Evolutionary conservation across 1,284 basidiomycete species (phyloP), one percentile per base, ranked within the genome.

Genomic region (Acaromyces ingoldii): DNA sequence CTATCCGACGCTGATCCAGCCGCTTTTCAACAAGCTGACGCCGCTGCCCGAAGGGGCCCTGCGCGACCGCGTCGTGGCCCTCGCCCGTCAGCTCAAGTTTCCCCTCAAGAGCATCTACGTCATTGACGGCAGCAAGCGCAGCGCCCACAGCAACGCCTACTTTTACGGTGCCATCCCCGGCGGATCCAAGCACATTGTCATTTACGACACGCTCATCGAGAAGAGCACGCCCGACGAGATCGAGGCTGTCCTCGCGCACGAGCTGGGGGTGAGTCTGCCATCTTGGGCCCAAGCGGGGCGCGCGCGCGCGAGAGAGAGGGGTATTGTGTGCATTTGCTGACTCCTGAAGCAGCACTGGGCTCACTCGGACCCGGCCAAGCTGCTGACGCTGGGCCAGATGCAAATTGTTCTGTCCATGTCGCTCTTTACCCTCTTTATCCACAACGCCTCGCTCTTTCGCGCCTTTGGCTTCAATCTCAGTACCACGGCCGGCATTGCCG

Each of bases 161-260:
- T 78, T 77, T 33, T 67, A 63, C 38, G 74, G 72, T 29, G 60
- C 73, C 19, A 55, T 74, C 6, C 72, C 72, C 0, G 66, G 70
- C 41, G 68, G 65, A 42, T 65, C 65, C 58, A 73, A 74, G 60
- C 68, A 73, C 60, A 74, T 98, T 66, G 92, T 97, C 73, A 87
- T 98, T 66, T 98, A 90, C 74, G 93, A 97, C 74, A 97, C 93
- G 0, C 82, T 98, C 57, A 89, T 97, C 74, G 86, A 92, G 68
- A 85, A 96, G 73, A 87, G 84, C 73, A 84, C 85, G 53, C 82
- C 91, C 0, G 87, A 88, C 44, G 72, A 74, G 48, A 71, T 74
- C 52, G 72, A 74, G 38, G 72, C 72, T 0, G 68, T 74, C 10
- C 53, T 74, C 70, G 78, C 91, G 0, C 92, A 97, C 78, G 93